Evolutionary conservation across 2,329 filamentous ascomycete species (phyloP).

Genomic region (Penicillium palitans): DNA sequence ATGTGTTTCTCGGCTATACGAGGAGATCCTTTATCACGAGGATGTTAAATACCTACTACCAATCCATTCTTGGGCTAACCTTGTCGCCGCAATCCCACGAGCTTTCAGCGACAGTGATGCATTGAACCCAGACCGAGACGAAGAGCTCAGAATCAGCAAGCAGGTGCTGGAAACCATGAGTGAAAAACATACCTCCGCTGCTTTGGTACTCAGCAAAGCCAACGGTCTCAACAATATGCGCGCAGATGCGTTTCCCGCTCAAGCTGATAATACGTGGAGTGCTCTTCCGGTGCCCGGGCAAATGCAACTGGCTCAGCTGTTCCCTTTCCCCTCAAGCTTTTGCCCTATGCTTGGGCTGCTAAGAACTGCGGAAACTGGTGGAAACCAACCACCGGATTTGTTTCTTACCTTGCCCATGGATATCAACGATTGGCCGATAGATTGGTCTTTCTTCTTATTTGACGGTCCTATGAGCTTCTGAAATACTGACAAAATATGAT

Average conservation of each 20-base stretch:
- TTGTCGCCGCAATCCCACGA: constrained; percentile 15
- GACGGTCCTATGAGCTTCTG: not conserved
- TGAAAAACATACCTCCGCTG: constrained; percentile 13
- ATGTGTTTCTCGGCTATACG: constrained; percentile 12
- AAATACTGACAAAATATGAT: not conserved
- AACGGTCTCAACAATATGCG: not conserved
- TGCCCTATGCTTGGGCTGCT: constrained; percentile 4
- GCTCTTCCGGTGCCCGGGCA: not conserved
- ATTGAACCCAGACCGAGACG: constrained; percentile 2
- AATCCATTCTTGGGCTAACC: constrained; percentile 13
- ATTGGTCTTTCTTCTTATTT: constrained; percentile 7
- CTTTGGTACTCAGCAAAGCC: not conserved
- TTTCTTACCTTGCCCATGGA: not conserved
- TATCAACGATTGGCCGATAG: constrained; percentile 6
- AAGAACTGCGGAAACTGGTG: not conserved
- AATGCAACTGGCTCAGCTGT: not conserved
- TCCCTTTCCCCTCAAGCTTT: constrained; percentile 2
- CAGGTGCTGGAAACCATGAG: constrained; percentile 10
- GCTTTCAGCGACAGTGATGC: constrained; percentile 9
- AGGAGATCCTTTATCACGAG: constrained; percentile 15
- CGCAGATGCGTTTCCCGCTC: not conserved
- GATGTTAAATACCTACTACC: constrained; percentile 8
- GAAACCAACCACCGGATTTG: not conserved
- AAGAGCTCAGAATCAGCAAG: constrained; percentile 8
- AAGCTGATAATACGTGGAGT: not conserved